Evolutionary conservation across 176 grass and related monocot genomes (phyloP), one percentile per base, ranked within the genome.

Genomic region (Bothriochloa decipiens): DNA sequence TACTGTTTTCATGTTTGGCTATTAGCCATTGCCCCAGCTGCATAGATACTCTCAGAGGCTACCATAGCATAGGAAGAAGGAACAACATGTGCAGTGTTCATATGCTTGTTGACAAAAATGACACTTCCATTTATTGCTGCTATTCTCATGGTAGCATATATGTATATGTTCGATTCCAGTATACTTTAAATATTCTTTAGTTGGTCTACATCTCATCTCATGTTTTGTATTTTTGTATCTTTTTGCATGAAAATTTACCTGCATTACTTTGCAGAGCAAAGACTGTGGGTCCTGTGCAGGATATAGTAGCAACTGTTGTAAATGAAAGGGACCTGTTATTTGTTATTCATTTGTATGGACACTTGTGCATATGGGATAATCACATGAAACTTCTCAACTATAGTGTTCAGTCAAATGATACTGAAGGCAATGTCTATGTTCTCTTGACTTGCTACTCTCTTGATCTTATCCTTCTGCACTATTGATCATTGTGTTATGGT

Each of bases 281-380:
- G 85, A 39, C 78, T 84, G 85, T 87, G 74, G 93, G 89, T 10
- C 77, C 91, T 88, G 93, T 98, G 67, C 91, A 93, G 91, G 96
- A 98, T 86, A 87, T 98, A 76, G 87, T 85, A 42, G 82, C 91
- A 77, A 79, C 87, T 87, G 83, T 77, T 68, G 74, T 95, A 68
- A 81, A 88, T 88, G 91, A 87, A 79, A 93, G 84, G 91, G 85
- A 85, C 79, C 82, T 93, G 35, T 76, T 93, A 81, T 95, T 95
- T 92, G 87, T 86, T 78, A 86, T 98, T 87, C 96, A 98, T 86
- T 70, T 75, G 57, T 91, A 95, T 89, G 92, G 89, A 82, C 75
- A 74, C 66, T 90, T 98, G 89, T 89, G 93, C 57, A 77, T 94
- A 80, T 98, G 96, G 96, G 93, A 98, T 86, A 94, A 52, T 86